A percentile compares a stretch with the other conserved stretches of the same genome.
Conservation (phyloP, 768 basidiomycete genomes). For the Pleurotus pulmonarius region DNA sequence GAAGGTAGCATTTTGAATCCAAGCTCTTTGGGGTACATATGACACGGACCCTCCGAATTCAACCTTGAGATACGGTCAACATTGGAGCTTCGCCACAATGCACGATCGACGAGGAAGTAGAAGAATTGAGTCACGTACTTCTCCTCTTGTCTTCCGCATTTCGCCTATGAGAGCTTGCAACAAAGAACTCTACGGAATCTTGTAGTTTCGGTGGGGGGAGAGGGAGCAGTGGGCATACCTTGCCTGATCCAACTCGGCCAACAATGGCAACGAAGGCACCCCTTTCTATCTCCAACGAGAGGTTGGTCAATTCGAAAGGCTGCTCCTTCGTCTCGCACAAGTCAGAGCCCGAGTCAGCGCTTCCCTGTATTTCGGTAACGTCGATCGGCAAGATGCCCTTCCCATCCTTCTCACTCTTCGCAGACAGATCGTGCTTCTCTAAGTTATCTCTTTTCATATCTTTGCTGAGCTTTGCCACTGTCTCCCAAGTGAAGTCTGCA, state of each 20-base stretch:
- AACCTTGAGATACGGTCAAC: slow-evolving; percentile 25
- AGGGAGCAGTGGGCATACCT: slow-evolving; percentile 29
- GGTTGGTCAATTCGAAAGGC: slow-evolving; percentile 46
- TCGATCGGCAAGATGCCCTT: slow-evolving; percentile 6
- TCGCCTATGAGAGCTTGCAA: slow-evolving; percentile 60
- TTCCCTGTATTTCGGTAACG: slow-evolving; percentile 8
- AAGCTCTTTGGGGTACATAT: slow-evolving; percentile 58
- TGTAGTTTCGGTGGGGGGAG: neutral
- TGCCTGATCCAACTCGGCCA: slow-evolving; percentile 72
- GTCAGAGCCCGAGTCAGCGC: slow-evolving; percentile 10
- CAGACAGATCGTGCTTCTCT: slow-evolving; percentile 14
- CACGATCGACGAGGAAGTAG: neutral
- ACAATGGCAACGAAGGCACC: slow-evolving; percentile 70
- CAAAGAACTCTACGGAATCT: slow-evolving; percentile 42
- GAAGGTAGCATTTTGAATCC: slow-evolving; percentile 67
- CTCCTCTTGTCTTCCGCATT: slow-evolving; percentile 59
- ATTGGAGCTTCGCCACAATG: neutral
- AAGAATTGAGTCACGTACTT: slow-evolving; percentile 28
- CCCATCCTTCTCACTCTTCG: slow-evolving; percentile 14
- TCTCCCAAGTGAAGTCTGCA: slow-evolving; percentile 53
- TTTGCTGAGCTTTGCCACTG: slow-evolving; percentile 16
- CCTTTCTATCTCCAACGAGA: slow-evolving; percentile 41
- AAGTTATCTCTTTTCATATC: slow-evolving; percentile 1
- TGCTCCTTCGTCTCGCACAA: slow-evolving; percentile 29
- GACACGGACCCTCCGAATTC: slow-evolving; percentile 51